Base-by-base conservation (phyloP, 1,284 basidiomycete species). In the Dichomitus squalens region DNA sequence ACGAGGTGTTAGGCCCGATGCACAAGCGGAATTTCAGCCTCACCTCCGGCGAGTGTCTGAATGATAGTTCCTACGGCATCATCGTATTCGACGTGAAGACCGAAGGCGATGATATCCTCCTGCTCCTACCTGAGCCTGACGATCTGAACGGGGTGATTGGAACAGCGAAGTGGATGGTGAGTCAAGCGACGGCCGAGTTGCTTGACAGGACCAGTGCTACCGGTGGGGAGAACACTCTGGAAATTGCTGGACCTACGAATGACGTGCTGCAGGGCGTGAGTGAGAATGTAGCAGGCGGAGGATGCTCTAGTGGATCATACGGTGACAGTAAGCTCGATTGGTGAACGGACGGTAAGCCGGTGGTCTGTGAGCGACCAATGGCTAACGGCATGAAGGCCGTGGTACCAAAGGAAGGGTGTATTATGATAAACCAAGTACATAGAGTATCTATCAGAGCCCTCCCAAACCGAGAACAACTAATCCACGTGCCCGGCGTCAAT, bases 11-110 rank as follows among this genome's bases (percentile, higher is more conserved):
- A 65, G 86, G 87, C 66, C 88, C 88, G 0, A 73, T 91, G 57
- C 88, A 90, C 73, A 92, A 92, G 72, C 78, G 85, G 20, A 89
- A 90, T 72, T 91, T 85, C 71, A 74, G 79, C 9, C 76, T 90
- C 35, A 75, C 76, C 9, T 76, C 76, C 4, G 88, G 88, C 2
- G 76, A 79, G 50, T 89, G 87, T 67, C 72, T 86, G 40, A 88
- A 85, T 65, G 87, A 90, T 65, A 68, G 74, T 27, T 80, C 86
- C 8, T 90, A 85, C 72, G 78, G 78, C 52, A 85, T 92, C 57
- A 75, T 90, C 60, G 74, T 86, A 0, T 92, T 92, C 61, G 82
- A 89, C 40, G 81, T 83, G 23, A 78, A 79, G 44, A 72, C 76
- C 61, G 79, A 82, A 33, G 74, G 76, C 18, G 75, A 77, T 3